A percentile compares a stretch with the other conserved stretches of the same genome.
phyloP scores from a whole-genome alignment of 2,329 filamentous ascomycete genomes.

The Lasiodiplodia theobromae region DNA sequence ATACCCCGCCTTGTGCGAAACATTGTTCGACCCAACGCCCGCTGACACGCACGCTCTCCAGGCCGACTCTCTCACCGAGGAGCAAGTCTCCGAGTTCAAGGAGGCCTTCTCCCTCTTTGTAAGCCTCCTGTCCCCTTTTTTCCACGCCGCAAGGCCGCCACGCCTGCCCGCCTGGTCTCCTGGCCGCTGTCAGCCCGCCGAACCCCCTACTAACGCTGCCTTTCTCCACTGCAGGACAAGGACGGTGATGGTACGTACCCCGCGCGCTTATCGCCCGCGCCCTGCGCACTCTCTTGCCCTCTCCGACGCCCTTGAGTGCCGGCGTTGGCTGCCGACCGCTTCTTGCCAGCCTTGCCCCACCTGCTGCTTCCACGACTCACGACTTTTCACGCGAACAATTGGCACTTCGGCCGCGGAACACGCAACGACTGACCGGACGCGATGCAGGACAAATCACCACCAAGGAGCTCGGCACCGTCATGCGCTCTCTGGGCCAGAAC shows the following conservation, averaged over 20 bases:
- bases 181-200: slow-evolving; percentile 31
- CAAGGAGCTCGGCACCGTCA: slow-evolving; percentile 68
- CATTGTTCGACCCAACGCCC: slow-evolving; percentile 33
- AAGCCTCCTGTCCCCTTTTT: slow-evolving; percentile 59
- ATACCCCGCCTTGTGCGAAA: slow-evolving; percentile 40
- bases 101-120: slow-evolving; percentile 99
- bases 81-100: slow-evolving; percentile 99
- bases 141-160: slow-evolving; percentile 19
- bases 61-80: slow-evolving; percentile 98
- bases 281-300: slow-evolving; percentile 7
- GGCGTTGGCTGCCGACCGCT: slow-evolving; percentile 14
- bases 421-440: slow-evolving; percentile 25
- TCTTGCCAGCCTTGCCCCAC: slow-evolving; percentile 27
- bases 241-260: slow-evolving; percentile 61
- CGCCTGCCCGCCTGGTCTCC: slow-evolving; percentile 17
- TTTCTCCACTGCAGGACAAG: slow-evolving; percentile 57
- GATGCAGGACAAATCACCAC: slow-evolving; percentile 67
- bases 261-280: neutral
- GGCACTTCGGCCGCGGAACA: slow-evolving; percentile 2
- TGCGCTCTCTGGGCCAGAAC: slow-evolving; percentile 69
- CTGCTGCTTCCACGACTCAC: slow-evolving; percentile 20
- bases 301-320: neutral
- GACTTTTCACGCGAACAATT: slow-evolving; percentile 23
- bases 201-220: slow-evolving; percentile 37
- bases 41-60: slow-evolving; percentile 49